phyloP scores from a whole-genome alignment of 768 basidiomycete genomes.

The Lepiota brunneoincarnata region DNA sequence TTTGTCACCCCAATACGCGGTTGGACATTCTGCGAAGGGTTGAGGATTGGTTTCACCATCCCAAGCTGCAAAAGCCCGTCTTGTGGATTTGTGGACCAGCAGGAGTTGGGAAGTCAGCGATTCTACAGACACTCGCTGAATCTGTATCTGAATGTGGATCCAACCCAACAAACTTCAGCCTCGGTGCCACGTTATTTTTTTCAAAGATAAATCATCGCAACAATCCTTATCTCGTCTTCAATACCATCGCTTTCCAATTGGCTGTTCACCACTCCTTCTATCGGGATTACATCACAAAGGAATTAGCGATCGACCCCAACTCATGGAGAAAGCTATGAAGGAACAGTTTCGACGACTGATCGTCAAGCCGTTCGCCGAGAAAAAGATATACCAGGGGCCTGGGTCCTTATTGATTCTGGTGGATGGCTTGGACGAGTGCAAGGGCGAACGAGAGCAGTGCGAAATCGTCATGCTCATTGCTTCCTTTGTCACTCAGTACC shows the following conservation, averaged over 20 bases:
- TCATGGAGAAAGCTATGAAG: constrained; percentile 6
- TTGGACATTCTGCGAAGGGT: constrained; percentile 10
- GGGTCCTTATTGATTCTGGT: constrained; percentile 12
- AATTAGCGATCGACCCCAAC: constrained; percentile 5
- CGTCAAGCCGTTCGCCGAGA: constrained; percentile 6
- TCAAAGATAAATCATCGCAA: constrained; percentile 7
- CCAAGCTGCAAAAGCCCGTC: background rate
- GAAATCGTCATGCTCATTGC: constrained; percentile 14
- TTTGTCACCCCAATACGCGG: constrained; percentile 19
- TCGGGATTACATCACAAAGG: background rate
- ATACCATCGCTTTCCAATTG: constrained; percentile 21
- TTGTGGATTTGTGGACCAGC: constrained; percentile 22
- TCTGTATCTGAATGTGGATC: background rate
- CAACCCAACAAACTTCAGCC: background rate
- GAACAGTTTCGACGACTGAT: constrained; percentile 13
- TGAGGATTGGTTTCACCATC: constrained; percentile 9
- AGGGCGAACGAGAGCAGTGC: constrained; percentile 5
- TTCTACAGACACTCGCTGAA: constrained; percentile 29
- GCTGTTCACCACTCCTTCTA: constrained; percentile 6
- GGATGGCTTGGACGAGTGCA: constrained; percentile 27
- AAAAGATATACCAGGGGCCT: background rate
- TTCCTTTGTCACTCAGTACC: background rate
- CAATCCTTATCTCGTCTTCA: constrained; percentile 11
- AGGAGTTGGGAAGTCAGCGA: constrained; percentile 24
- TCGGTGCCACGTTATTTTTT: constrained; percentile 22